Base-by-base conservation (phyloP, 306 rosid species). In the Dryas alaskensis region DNA sequence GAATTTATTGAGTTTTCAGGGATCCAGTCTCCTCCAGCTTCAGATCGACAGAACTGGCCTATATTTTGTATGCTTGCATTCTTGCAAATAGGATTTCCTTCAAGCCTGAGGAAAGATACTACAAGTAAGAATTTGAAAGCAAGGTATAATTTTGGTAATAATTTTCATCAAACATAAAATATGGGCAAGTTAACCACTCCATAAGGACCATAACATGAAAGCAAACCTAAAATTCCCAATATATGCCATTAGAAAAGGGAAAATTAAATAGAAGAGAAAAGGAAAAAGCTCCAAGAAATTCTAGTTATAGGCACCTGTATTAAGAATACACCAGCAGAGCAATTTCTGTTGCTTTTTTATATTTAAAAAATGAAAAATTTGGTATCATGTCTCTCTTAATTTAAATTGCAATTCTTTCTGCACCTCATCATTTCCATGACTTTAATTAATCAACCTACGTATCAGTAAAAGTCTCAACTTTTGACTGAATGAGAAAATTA, bases 81-180 rank as follows among this genome's bases (percentile, higher is more conserved):
- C 69, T 72, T 63, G 91, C 98, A 94, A 62, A 91, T 27, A 57
- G 98, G 97, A 87, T 94, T 94, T 46, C 89, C 96, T 63, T 48
- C 86, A 80, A 94, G 88, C 90, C 98, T 93, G 81, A 77, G 63
- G 47, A 52, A 64, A 75, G 75, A 67, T 47, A 22, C 60, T 46
- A 69, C 39, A 69, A 64, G 39, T 55, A 61, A 79, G 73, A 47
- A 64, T 19, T 27, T 74, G 73, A 52, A 72, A 69, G 19, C 17
- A 71, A 70, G 70, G n/a, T 65, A 67, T 69, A 65, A 10, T 51
- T 57, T 67, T 40, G 62, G 51, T 46, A 14, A 42, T 59, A 27
- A 68, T 77, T 50, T 70, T 50, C 48, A 64, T 10, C 22, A 22
- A 22, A 22, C 22, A 22, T 22, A 22, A 22, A 22, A 22, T 12